Conservation (phyloP, 768 basidiomycete species). For the Tylopilus balloui region DNA sequence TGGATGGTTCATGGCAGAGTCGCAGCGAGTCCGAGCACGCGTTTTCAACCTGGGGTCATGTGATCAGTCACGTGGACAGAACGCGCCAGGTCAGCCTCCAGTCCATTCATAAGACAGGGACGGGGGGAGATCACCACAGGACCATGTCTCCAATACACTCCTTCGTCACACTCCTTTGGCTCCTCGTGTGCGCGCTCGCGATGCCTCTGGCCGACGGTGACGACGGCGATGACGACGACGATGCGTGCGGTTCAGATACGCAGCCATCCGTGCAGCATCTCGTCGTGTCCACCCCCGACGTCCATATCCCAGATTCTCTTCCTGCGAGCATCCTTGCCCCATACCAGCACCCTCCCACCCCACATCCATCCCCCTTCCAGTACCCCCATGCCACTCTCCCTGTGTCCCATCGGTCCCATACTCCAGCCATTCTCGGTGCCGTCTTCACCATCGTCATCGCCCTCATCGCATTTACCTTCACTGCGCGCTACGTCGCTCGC, state of each 20-base stretch:
- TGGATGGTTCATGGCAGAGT: slow-evolving; percentile 27
- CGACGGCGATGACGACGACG: slow-evolving; percentile 7
- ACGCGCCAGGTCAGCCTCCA: slow-evolving; percentile 21
- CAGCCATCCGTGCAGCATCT: not conserved
- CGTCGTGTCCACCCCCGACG: not conserved
- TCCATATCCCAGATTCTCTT: slow-evolving; percentile 1
- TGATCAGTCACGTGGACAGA: slow-evolving; percentile 12
- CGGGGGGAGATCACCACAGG: not conserved
- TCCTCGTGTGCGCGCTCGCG: not conserved
- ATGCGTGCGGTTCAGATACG: not conserved
- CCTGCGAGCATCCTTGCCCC: slow-evolving; percentile 9
- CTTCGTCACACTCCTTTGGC: slow-evolving; percentile 9
- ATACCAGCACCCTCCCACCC: slow-evolving; percentile 7
- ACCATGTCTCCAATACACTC: slow-evolving; percentile 10
- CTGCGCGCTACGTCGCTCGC: slow-evolving; percentile 11
- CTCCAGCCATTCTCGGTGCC: slow-evolving; percentile 15
- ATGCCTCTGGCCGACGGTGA: slow-evolving; percentile 12
- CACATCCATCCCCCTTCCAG: slow-evolving; percentile 10
- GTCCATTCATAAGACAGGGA: slow-evolving; percentile 7
- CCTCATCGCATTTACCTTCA: slow-evolving; percentile 3
- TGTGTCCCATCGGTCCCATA: not conserved
- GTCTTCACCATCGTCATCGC: slow-evolving; percentile 15
- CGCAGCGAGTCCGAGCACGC: not conserved
- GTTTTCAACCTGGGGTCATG: slow-evolving; percentile 15
- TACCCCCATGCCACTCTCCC: slow-evolving; percentile 10